Conservation (phyloP, 306 rosid genomes). For the Canavalia ensiformis region DNA sequence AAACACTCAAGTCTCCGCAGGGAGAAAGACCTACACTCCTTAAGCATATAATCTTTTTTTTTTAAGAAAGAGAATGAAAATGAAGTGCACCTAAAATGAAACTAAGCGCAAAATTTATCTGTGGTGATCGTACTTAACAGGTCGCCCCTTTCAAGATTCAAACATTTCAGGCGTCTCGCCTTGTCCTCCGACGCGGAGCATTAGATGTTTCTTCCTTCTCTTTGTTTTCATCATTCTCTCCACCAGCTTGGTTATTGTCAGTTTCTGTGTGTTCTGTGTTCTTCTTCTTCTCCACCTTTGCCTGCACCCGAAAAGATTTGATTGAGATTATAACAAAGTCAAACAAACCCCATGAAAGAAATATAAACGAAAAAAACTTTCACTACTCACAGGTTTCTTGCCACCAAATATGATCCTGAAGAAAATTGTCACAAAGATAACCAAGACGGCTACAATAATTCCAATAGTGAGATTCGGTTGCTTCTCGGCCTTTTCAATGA, state of each 20-base stretch:
- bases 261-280: constrained; percentile 53
- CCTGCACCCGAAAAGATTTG: constrained; percentile 48
- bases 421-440: constrained; percentile 65
- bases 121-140: constrained; percentile 37
- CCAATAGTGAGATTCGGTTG: constrained; percentile 90
- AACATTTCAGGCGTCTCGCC: constrained; percentile 70
- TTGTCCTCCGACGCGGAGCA: constrained; percentile 75
- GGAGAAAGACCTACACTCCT: constrained; percentile 44
- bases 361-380: neutral
- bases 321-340: neutral
- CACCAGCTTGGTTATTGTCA: constrained; percentile 57
- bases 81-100: constrained; percentile 47
- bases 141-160: constrained; percentile 33
- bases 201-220: constrained; percentile 60
- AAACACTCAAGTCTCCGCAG: constrained; percentile 47
- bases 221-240: constrained; percentile 63
- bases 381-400: constrained; percentile 68
- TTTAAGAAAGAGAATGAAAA: neutral
- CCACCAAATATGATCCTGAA: constrained; percentile 81
- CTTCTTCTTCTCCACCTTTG: constrained; percentile 58
- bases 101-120: constrained; percentile 54
- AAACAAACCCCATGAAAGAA: neutral
- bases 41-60: constrained; percentile 19
- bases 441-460: constrained; percentile 62
- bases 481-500: constrained; percentile 87